Percentiles rank a stretch among this genome's conserved stretches.
Conservation (phyloP, 176 grass and related monocot species). For the Elaeis guineensis region DNA sequence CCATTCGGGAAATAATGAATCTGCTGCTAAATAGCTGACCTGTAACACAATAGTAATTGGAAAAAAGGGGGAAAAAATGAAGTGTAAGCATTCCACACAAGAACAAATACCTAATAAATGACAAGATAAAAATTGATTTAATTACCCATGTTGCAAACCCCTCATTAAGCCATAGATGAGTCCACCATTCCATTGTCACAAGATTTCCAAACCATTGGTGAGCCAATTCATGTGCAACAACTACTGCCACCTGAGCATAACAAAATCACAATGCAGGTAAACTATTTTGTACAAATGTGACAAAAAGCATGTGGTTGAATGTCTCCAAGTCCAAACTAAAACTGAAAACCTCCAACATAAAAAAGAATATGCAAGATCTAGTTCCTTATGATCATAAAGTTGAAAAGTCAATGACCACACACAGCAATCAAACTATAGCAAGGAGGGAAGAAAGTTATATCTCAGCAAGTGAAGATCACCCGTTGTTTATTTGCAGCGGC, state of each 20-base stretch:
- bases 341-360: too few species aligned
- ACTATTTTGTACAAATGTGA: not conserved
- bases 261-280: not conserved
- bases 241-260: slow-evolving; percentile 64
- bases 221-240: slow-evolving; percentile 93
- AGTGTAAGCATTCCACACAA: not conserved
- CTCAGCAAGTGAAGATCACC: slow-evolving; percentile 21
- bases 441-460: slow-evolving; percentile 13
- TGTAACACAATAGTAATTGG: slow-evolving; percentile 18
- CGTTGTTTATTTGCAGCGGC: slow-evolving; percentile 83
- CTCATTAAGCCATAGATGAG: slow-evolving; percentile 94
- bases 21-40: slow-evolving; percentile 72
- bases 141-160: slow-evolving; percentile 97
- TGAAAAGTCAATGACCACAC: too few species aligned
- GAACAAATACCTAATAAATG: not conserved
- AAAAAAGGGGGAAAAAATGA: slow-evolving; percentile 10
- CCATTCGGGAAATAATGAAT: slow-evolving; percentile 92
- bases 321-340: too few species aligned
- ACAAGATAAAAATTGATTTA: not conserved
- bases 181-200: slow-evolving; percentile 99
- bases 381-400: too few species aligned
- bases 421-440: not conserved
- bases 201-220: slow-evolving; percentile 99
- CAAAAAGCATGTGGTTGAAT: too few species aligned
- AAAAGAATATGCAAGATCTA: too few species aligned